Conservation (phyloP, 2,329 filamentous ascomycete species). For the Chrysoporthe puriensis region DNA sequence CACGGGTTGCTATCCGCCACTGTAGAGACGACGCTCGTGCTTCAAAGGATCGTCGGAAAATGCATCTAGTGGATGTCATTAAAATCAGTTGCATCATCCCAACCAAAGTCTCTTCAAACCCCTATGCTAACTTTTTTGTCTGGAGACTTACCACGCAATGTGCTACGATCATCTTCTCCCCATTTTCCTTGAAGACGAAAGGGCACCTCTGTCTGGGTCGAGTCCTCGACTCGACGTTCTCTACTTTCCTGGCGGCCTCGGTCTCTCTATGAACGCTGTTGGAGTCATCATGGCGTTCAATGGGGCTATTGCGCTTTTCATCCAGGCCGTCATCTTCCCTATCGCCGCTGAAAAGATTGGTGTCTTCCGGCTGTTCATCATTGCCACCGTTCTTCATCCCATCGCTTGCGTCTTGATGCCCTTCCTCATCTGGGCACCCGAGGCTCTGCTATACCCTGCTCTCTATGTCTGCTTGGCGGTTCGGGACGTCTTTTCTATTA, state of each 20-base stretch:
- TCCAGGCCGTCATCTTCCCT: slow-evolving; percentile 65
- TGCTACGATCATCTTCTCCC: slow-evolving; percentile 90
- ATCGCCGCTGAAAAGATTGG: slow-evolving; percentile 61
- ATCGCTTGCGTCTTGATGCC: slow-evolving; percentile 65
- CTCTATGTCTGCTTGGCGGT: slow-evolving; percentile 63
- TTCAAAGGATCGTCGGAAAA: not conserved
- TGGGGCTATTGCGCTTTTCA: slow-evolving; percentile 59
- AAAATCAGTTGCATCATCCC: not conserved
- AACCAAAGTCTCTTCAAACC: too few species aligned
- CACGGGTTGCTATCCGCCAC: too few species aligned
- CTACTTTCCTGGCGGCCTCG: slow-evolving; percentile 64
- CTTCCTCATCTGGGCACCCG: slow-evolving; percentile 58
- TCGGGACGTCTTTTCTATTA: slow-evolving; percentile 64
- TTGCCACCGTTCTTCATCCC: slow-evolving; percentile 63
- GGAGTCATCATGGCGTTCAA: slow-evolving; percentile 53
- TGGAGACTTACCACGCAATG: slow-evolving; percentile 84
- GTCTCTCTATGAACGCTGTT: slow-evolving; percentile 64
- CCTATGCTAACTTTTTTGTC: slow-evolving; percentile 9
- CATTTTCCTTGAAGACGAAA: slow-evolving; percentile 86
- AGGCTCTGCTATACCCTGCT: slow-evolving; percentile 53
- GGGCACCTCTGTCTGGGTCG: slow-evolving; percentile 39
- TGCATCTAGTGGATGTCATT: not conserved
- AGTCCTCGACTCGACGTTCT: slow-evolving; percentile 47
- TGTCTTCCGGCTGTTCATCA: slow-evolving; percentile 61
- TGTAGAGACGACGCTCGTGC: not conserved